A percentile compares a stretch with the other conserved stretches of the same genome.
Conservation (phyloP, 768 basidiomycete genomes). For the Aureoboletus auriporus region DNA sequence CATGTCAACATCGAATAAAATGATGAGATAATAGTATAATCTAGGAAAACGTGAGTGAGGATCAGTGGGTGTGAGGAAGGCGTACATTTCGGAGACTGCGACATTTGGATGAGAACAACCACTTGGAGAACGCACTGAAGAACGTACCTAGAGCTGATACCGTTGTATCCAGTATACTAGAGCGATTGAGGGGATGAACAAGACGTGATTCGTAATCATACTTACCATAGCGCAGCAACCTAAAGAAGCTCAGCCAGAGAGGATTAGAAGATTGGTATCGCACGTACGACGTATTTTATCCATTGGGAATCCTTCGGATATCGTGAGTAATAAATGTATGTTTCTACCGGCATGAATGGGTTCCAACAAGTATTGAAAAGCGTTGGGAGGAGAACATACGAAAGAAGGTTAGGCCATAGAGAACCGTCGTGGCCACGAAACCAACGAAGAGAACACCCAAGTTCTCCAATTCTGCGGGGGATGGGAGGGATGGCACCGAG, state of each 20-base stretch:
- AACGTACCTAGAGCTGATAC: constrained; percentile 24
- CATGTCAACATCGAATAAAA: constrained; percentile 20
- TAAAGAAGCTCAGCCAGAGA: not conserved
- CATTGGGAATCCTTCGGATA: constrained; percentile 18
- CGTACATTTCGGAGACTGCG: constrained; percentile 27
- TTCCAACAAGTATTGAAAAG: not conserved
- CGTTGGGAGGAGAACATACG: constrained; percentile 14
- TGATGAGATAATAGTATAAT: constrained; percentile 27
- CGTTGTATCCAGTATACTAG: constrained; percentile 23
- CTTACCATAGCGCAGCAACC: constrained; percentile 23
- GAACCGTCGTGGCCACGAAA: constrained; percentile 21
- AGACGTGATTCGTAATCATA: not conserved
- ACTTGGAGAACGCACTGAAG: not conserved
- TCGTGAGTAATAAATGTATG: constrained; percentile 28
- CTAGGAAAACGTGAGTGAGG: constrained; percentile 15
- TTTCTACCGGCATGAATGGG: constrained; percentile 11
- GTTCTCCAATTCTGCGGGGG: constrained; percentile 23
- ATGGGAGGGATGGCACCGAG: not conserved
- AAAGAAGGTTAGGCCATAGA: constrained; percentile 34
- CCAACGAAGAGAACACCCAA: constrained; percentile 25
- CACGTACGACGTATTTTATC: constrained; percentile 21
- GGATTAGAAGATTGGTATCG: not conserved
- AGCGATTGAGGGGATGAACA: not conserved
- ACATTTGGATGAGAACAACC: constrained; percentile 3
- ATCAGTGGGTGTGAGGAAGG: not conserved